Percentiles rank a stretch among this genome's conserved stretches.
Conservation (phyloP, 2,329 filamentous ascomycete species). For the Phaeosphaeriaceae sp. region DNA sequence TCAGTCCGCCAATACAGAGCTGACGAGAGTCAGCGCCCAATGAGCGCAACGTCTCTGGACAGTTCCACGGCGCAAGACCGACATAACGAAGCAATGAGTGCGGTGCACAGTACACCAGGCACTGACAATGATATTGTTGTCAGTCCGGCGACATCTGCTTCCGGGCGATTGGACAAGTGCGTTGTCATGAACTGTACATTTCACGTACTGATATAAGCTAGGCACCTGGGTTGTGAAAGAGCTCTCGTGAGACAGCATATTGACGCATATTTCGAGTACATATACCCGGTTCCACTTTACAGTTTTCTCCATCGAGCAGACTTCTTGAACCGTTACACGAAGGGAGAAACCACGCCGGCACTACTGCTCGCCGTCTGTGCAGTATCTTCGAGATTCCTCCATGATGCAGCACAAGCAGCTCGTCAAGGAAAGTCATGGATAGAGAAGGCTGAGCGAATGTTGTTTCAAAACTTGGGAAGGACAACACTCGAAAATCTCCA, state of each 20-base stretch:
- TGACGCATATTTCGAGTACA: conserved; percentile 15
- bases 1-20: conserved; percentile 12
- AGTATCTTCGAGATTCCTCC: conserved; percentile 9
- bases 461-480: conserved; percentile 10
- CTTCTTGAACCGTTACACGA: conserved; percentile 5
- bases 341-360: neutral
- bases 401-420: neutral
- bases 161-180: neutral
- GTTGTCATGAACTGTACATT: neutral
- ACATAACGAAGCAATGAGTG: neutral
- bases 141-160: neutral
- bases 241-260: conserved; percentile 7
- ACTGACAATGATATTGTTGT: neutral
- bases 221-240: conserved; percentile 9
- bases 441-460: conserved; percentile 6
- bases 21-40: neutral
- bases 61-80: neutral
- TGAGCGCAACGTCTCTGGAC: neutral
- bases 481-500: conserved; percentile 1
- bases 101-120: neutral
- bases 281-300: conserved; percentile 10
- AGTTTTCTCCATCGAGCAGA: conserved; percentile 16
- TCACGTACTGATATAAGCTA: neutral
- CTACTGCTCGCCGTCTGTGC: conserved; percentile 13
- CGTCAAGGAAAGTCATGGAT: conserved; percentile 6